Evolutionary conservation across 148 eudicot species (phyloP).

Genomic region (Camellia lanceoleosa): DNA sequence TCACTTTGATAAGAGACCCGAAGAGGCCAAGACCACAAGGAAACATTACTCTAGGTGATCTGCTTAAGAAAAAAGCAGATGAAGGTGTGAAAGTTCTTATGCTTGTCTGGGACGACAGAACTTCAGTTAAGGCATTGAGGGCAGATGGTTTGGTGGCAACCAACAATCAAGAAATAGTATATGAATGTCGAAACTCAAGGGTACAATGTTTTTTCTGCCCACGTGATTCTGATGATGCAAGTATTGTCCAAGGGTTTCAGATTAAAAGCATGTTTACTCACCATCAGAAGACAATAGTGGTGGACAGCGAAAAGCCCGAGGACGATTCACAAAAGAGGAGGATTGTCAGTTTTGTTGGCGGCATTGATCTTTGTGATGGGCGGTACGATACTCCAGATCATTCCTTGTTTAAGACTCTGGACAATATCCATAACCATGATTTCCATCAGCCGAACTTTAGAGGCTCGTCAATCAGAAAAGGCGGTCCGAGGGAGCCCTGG

Average conservation of each 20-base stretch:
- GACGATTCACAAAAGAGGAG: constrained; percentile 23
- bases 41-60: constrained; percentile 30
- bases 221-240: constrained; percentile 35
- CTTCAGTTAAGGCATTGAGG: constrained; percentile 29
- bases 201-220: constrained; percentile 38
- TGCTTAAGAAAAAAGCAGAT: constrained; percentile 34
- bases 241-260: constrained; percentile 31
- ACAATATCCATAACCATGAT: constrained; percentile 31
- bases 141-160: constrained; percentile 38
- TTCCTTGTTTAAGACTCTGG: constrained; percentile 30
- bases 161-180: constrained; percentile 34
- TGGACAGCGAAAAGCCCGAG: constrained; percentile 32
- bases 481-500: constrained; percentile 52
- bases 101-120: constrained; percentile 43
- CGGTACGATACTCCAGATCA: constrained; percentile 36
- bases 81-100: constrained; percentile 39
- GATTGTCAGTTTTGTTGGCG: constrained; percentile 40
- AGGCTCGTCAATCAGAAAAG: constrained; percentile 31
- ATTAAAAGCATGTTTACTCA: constrained; percentile 37
- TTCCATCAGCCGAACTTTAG: constrained; percentile 38
- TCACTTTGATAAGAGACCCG: constrained; percentile 32
- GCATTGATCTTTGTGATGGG: constrained; percentile 46
- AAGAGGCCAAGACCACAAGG: constrained; percentile 29
- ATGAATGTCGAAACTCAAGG: constrained; percentile 18
- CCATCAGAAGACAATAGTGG: constrained; percentile 40